These are phyloP conservation scores for Eucalyptus sp. DNA, from an alignment of 345 rosid species.

Conservation along the genomic window DNA sequence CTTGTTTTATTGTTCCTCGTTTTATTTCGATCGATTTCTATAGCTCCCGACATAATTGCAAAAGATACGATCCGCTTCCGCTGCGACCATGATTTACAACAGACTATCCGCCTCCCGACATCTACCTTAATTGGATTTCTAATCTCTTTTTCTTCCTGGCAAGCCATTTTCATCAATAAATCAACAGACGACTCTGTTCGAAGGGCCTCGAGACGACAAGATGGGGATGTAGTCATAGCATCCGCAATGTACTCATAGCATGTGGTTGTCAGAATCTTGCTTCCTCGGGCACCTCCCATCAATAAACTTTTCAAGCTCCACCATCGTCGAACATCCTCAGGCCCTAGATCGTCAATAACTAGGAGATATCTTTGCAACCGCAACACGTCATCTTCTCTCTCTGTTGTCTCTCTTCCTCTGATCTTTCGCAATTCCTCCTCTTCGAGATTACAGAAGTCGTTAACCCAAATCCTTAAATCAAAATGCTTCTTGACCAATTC, in stretches of 20 bases:
- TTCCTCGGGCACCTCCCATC: neutral
- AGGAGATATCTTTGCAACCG: neutral
- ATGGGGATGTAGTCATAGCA: neutral
- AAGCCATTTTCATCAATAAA: neutral
- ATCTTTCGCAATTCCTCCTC: neutral
- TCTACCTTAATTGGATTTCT: neutral
- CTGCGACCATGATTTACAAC: too few species aligned
- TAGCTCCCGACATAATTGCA: too few species aligned
- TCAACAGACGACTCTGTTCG: neutral
- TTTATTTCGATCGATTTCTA: too few species aligned
- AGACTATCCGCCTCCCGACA: neutral
- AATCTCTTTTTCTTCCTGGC: neutral
- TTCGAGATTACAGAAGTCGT: too few species aligned
- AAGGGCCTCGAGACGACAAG: neutral
- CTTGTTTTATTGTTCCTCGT: too few species aligned
- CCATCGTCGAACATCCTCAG: accelerated
- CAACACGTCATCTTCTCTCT: neutral
- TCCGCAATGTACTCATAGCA: accelerated
- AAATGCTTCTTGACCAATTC: neutral
- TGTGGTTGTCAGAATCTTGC: neutral
- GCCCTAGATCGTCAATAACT: neutral
- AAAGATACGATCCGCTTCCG: too few species aligned
- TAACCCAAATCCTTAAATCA: neutral
- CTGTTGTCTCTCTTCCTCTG: neutral
- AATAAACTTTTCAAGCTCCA: neutral